A percentile compares a stretch with the other conserved stretches of the same genome.
phyloP scores from a whole-genome alignment of 2,329 filamentous ascomycete species.

The Penicillium sp. region DNA sequence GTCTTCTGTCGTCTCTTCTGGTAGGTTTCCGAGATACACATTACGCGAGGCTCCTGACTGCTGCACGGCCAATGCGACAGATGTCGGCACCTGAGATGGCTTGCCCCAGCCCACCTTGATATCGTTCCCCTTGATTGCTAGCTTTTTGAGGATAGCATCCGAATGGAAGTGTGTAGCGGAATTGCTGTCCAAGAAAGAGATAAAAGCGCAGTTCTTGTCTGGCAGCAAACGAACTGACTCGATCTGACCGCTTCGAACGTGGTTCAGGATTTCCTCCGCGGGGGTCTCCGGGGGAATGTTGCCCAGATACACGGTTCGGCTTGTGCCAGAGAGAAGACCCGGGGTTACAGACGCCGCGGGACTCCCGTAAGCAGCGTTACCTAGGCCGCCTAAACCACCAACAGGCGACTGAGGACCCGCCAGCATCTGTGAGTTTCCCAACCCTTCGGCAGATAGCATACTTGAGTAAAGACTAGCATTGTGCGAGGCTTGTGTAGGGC shows the following conservation, averaged over 20 bases:
- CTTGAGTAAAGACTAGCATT: slow-evolving; percentile 79
- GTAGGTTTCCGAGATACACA: slow-evolving; percentile 91
- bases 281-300: slow-evolving; percentile 98
- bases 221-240: slow-evolving; percentile 96
- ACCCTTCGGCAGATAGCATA: slow-evolving; percentile 83
- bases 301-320: slow-evolving; percentile 94
- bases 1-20: slow-evolving; percentile 88
- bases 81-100: slow-evolving; percentile 95
- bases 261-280: slow-evolving; percentile 93
- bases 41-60: slow-evolving; percentile 96
- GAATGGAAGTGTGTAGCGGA: slow-evolving; percentile 99
- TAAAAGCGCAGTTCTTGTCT: slow-evolving; percentile 99
- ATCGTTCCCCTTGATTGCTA: slow-evolving; percentile 97
- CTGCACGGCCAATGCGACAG: slow-evolving; percentile 94
- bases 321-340: slow-evolving; percentile 86
- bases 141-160: slow-evolving; percentile 98
- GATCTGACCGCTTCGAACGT: slow-evolving; percentile 96
- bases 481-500: slow-evolving; percentile 74
- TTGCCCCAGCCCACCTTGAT: slow-evolving; percentile 99
- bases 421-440: slow-evolving; percentile 78
- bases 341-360: slow-evolving; percentile 77
- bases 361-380: slow-evolving; percentile 62
- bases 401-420: slow-evolving; percentile 86
- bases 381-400: slow-evolving; percentile 70
- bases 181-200: slow-evolving; percentile 96